A percentile compares a stretch with the other conserved stretches of the same genome.
Conservation (phyloP, 2,329 filamentous ascomycete species). For the Botrytis fragariae region DNA sequence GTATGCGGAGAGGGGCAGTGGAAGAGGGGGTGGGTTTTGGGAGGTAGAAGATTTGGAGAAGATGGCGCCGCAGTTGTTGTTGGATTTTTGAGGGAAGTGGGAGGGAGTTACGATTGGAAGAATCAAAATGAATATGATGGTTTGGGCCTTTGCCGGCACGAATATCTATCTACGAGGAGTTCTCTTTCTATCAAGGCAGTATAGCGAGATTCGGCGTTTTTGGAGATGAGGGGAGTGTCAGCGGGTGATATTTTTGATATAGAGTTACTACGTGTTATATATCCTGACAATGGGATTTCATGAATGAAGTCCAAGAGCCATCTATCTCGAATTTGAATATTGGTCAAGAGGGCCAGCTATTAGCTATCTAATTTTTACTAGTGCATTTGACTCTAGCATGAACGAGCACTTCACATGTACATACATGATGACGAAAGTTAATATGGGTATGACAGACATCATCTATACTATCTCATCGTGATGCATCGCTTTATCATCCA, state of each 20-base stretch:
- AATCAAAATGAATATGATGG: too few relatives aligned
- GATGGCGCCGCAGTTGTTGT: conserved; percentile 75
- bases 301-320: not conserved
- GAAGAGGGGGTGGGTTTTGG: conserved; percentile 39
- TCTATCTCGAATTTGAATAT: not conserved
- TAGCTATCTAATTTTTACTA: too few relatives aligned
- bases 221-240: not conserved
- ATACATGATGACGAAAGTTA: not conserved
- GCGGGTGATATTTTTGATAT: not conserved
- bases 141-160: not conserved
- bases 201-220: not conserved
- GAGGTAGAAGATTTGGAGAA: conserved; percentile 88
- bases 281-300: too few relatives aligned
- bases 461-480: not conserved
- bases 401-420: not conserved
- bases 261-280: not conserved
- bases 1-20: conserved; percentile 50
- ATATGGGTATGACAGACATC: not conserved
- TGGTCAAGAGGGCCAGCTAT: too few relatives aligned
- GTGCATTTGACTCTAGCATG: not conserved
- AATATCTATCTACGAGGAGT: not conserved
- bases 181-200: not conserved
- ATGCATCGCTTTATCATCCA: not conserved
- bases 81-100: conserved; percentile 66
- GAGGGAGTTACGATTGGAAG: not conserved